phyloP scores from a whole-genome alignment of 345 rosid genomes.

The Clausena lansium region DNA sequence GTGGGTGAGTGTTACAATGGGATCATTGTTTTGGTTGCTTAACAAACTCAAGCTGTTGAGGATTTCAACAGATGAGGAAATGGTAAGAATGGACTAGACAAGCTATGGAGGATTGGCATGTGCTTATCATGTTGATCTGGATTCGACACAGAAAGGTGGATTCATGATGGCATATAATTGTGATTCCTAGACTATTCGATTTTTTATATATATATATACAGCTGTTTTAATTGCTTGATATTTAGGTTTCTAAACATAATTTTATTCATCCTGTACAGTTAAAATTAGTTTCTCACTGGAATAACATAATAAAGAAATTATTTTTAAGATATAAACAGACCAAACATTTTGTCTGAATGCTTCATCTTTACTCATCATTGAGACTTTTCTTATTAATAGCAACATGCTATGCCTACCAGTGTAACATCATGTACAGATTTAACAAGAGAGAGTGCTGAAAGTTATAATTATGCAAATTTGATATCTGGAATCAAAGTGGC shows the following conservation, averaged over 20 bases:
- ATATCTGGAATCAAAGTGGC: too few species aligned
- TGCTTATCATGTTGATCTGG: constrained; percentile 24
- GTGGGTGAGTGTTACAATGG: constrained; percentile 52
- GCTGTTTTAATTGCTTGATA: too few species aligned
- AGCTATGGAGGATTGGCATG: constrained; percentile 62
- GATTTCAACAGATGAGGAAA: constrained; percentile 50
- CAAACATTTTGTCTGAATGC: background rate
- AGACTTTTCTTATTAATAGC: too few species aligned
- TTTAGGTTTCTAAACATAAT: too few species aligned
- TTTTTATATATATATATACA: too few species aligned
- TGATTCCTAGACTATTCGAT: constrained; percentile 19
- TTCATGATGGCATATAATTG: constrained; percentile 12
- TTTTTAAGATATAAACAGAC: background rate
- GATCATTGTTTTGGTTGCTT: constrained; percentile 40
- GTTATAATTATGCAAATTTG: too few species aligned
- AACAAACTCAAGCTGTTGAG: constrained; percentile 40
- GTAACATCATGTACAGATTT: too few species aligned
- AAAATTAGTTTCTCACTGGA: background rate
- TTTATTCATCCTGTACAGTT: background rate
- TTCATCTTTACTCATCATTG: too few species aligned
- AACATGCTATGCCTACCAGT: too few species aligned
- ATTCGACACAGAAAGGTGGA: constrained; percentile 13
- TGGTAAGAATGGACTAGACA: constrained; percentile 55
- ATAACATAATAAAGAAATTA: background rate
- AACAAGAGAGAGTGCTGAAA: too few species aligned